These are phyloP conservation scores for Hypoxylon lenormandii DNA, from an alignment of 495 filamentous ascomycete genomes.

Conservation along the genomic window DNA sequence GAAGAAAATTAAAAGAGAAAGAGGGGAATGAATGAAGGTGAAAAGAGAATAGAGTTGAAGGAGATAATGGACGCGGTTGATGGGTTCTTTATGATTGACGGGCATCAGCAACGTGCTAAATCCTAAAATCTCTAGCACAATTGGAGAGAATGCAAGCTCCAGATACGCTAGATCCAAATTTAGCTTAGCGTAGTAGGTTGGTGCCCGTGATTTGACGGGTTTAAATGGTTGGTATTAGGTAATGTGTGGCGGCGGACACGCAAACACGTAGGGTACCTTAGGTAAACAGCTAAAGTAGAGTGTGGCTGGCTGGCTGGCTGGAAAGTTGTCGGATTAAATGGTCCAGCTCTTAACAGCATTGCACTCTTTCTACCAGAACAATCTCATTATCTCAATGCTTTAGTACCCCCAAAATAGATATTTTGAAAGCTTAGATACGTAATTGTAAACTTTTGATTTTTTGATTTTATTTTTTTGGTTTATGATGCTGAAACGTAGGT, in stretches of 20 bases:
- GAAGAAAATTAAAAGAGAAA: constrained; percentile 15
- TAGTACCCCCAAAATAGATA: too few species aligned
- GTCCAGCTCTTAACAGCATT: too few species aligned
- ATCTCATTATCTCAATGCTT: too few species aligned
- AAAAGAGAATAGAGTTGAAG: constrained; percentile 2
- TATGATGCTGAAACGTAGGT: too few species aligned
- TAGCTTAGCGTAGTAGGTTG: neutral
- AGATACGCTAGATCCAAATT: constrained; percentile 8
- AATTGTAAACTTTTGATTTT: too few species aligned
- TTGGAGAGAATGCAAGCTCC: constrained; percentile 33
- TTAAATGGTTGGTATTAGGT: neutral
- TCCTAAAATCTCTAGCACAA: constrained; percentile 12
- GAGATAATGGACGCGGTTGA: constrained; percentile 14
- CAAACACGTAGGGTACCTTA: neutral
- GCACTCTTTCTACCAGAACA: too few species aligned
- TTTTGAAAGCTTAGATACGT: too few species aligned
- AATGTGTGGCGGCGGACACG: too few species aligned
- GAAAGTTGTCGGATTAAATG: too few species aligned
- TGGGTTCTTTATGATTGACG: constrained; percentile 40
- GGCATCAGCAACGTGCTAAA: constrained; percentile 35
- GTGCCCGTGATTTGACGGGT: constrained; percentile 10
- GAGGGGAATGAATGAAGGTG: neutral
- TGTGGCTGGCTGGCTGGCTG: too few species aligned
- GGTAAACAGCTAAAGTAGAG: neutral
- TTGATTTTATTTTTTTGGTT: too few species aligned